phyloP scores from a whole-genome alignment of 2,329 filamentous ascomycete genomes.

The Teratosphaeriaceae sp. region DNA sequence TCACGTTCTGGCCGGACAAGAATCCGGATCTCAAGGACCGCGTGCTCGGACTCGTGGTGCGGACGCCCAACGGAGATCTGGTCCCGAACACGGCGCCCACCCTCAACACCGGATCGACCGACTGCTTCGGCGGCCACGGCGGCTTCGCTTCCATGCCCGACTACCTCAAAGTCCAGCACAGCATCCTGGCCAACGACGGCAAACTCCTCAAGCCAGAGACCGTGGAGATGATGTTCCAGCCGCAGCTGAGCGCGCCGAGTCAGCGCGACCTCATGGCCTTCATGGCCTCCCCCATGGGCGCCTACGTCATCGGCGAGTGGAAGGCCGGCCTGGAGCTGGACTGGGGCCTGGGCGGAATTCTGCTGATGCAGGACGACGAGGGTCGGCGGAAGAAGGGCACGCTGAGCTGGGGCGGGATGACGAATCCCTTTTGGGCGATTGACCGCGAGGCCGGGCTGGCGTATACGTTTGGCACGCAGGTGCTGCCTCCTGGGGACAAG shows the following conservation, averaged over 20 bases:
- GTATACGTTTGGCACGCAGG: constrained; percentile 38
- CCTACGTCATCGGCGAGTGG: constrained; percentile 31
- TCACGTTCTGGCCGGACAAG: constrained; percentile 26
- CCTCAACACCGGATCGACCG: constrained; percentile 21
- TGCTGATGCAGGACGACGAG: constrained; percentile 35
- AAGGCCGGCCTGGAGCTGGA: constrained; percentile 21
- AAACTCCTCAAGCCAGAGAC: constrained; percentile 39
- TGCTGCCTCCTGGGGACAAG: constrained; percentile 37
- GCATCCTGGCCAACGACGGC: constrained; percentile 44
- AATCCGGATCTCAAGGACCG: constrained; percentile 13
- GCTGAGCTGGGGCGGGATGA: constrained; percentile 40
- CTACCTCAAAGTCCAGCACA: constrained; percentile 41
- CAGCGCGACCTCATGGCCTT: constrained; percentile 24
- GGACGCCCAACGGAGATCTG: constrained; percentile 17
- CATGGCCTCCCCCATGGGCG: constrained; percentile 24
- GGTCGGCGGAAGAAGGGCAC: constrained; percentile 34
- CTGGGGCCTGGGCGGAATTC: constrained; percentile 38
- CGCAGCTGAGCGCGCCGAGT: constrained; percentile 35
- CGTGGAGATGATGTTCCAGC: constrained; percentile 41
- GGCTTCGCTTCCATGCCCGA: constrained; percentile 29
- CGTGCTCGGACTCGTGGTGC: constrained; percentile 16
- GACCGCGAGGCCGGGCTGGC: constrained; percentile 35
- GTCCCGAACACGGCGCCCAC: constrained; percentile 11
- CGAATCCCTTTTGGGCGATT: constrained; percentile 43
- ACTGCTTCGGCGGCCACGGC: constrained; percentile 30